phyloP scores from a whole-genome alignment of 805 yeast genomes.

The Blastobotrys parvus region DNA sequence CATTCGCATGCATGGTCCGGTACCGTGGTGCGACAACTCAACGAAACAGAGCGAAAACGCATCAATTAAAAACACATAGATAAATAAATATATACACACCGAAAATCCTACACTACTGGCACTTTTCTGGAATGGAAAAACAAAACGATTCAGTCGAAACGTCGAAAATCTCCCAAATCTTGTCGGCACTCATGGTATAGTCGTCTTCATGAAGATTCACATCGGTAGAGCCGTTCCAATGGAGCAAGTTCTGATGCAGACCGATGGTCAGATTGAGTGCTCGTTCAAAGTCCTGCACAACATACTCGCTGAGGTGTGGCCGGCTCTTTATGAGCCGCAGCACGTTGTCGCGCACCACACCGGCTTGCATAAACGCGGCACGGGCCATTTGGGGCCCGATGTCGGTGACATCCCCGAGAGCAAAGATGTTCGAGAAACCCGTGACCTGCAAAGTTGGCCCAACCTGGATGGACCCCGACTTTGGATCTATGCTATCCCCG shows the following conservation, averaged over 20 bases:
- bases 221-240: neutral
- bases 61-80: too few relatives aligned
- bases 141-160: neutral
- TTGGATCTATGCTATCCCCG: neutral
- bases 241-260: conserved; percentile 1
- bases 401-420: conserved; percentile 10
- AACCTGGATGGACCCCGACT: neutral
- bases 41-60: too few relatives aligned
- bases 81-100: too few relatives aligned
- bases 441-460: neutral
- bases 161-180: neutral
- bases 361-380: conserved; percentile 8
- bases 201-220: neutral
- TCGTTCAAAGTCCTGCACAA: conserved; percentile 1
- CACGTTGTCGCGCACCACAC: conserved; percentile 6
- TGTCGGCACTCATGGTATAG: neutral
- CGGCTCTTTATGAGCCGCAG: neutral
- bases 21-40: too few relatives aligned
- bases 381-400: conserved; percentile 12
- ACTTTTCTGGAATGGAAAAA: too few relatives aligned
- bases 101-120: too few relatives aligned
- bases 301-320: too few relatives aligned
- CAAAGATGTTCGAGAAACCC: conserved; percentile 1
- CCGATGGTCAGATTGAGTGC: conserved; percentile 8
- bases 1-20: too few relatives aligned